phyloP scores from a whole-genome alignment of 345 rosid genomes.

The Ceriops tagal region DNA sequence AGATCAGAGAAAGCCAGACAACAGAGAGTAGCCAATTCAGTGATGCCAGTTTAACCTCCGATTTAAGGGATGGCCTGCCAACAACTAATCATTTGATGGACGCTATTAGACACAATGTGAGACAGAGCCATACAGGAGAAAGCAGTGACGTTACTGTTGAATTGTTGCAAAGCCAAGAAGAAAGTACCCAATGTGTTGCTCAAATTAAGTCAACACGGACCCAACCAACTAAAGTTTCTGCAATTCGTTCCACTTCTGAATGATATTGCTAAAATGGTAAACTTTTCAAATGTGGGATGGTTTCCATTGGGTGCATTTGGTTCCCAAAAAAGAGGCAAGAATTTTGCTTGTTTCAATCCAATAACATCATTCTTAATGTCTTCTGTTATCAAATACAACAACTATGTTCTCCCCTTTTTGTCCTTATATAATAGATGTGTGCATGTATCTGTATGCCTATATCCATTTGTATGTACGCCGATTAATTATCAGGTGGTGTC shows the following conservation, averaged over 20 bases:
- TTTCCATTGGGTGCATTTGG: neutral
- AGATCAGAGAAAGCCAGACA: neutral
- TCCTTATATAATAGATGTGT: no score
- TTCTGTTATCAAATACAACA: no score
- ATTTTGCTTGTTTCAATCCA: no score
- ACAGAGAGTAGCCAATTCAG: slow-evolving; percentile 9
- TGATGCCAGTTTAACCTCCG: neutral
- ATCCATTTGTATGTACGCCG: no score
- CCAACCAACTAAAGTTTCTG: neutral
- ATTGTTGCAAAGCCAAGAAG: slow-evolving; percentile 2
- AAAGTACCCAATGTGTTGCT: neutral
- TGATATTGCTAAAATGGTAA: neutral
- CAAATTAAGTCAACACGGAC: neutral
- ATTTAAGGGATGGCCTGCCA: neutral
- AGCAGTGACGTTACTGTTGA: neutral
- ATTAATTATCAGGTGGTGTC: no score
- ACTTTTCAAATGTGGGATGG: neutral
- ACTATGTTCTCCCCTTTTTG: no score
- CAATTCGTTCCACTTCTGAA: neutral
- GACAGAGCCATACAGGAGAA: neutral
- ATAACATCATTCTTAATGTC: no score
- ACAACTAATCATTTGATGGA: neutral
- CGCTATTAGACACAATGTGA: neutral
- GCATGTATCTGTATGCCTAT: no score
- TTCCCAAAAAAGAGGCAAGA: no score